Evolutionary conservation across 768 basidiomycete species (phyloP), one percentile per base, ranked within the genome.

Genomic region (Leucosporidium creatinivorum): DNA sequence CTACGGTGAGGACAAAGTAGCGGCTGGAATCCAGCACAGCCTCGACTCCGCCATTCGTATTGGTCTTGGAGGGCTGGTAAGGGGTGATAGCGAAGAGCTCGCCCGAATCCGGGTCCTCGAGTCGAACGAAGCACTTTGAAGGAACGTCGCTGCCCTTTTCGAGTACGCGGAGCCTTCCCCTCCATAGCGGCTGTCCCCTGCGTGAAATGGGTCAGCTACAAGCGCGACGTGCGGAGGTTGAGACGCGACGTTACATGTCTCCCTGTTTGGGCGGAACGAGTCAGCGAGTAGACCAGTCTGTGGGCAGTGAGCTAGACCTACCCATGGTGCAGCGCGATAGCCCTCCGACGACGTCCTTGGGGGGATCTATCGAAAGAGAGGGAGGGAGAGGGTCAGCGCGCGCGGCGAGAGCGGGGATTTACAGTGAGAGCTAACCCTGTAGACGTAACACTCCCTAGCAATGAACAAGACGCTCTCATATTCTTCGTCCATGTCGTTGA

Each of bases 1-100:
- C 73, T 30, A 76, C 70, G 44, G 71, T 74, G 18, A 76, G 47
- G 44, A 76, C 74, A 56, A 76, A 76, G 67, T 71, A 73, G 7
- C 73, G 54, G 0, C 21, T 26, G 25, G 62, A 64, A 51, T 73
- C 73, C 31, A 73, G 67, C 8, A 73, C 73, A 33, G 73, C 68
- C 25, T 73, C 73, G 51, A 68, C 68, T 23, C 69, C 69, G 23
- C 69, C 72, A 55, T 73, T 63, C 10, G 58, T 64, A 62, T 70
- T 70, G n/a, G 44, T 7, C 36, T 74, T 72, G 13, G 63, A 48
- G 10, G 69, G 72, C 23, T 57, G 59, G 65, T 69, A 73, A 10
- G 74, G 74, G 17, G 65, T 62, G 18, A 67, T 67, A 19, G 75
- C 72, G 30, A 76, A 75, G 21, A 72, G 66, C 54, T 74, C 74